A percentile compares a stretch with the other conserved stretches of the same genome.
phyloP scores from a whole-genome alignment of 75 land plant species.

The Pseudotsuga menziesii region DNA sequence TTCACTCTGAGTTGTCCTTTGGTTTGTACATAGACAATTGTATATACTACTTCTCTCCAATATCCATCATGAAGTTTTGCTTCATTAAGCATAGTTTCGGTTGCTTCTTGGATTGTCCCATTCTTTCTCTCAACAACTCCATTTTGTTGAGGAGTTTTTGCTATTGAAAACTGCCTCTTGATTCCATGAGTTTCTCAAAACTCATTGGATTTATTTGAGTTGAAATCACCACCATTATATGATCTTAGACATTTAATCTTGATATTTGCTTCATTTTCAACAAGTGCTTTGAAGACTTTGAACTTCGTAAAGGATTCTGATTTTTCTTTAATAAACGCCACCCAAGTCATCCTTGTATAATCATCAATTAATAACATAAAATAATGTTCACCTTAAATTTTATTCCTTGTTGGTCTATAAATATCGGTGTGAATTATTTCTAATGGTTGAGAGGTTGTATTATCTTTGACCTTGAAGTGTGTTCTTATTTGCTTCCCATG shows the following conservation, averaged over 20 bases:
- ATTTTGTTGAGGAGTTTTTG: not conserved
- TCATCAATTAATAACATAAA: conserved; percentile 14
- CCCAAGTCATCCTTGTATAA: conserved; percentile 3
- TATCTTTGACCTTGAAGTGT: not conserved
- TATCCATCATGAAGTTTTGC: too few relatives aligned
- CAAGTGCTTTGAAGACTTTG: not conserved
- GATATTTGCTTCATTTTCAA: not conserved
- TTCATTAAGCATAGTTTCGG: too few relatives aligned
- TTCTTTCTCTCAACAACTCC: conserved; percentile 8
- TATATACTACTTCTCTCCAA: not conserved
- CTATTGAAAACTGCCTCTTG: not conserved
- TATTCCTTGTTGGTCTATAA: not conserved
- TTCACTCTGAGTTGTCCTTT: too few relatives aligned
- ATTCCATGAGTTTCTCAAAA: conserved; percentile 2
- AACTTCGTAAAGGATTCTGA: conserved; percentile 8
- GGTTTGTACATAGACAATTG: not conserved
- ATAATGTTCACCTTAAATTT: not conserved
- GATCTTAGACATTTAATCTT: conserved; percentile 11
- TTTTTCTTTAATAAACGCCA: conserved; percentile 5
- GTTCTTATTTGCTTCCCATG: not conserved
- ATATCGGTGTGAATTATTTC: not conserved
- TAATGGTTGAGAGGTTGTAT: not conserved
- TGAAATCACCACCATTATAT: conserved; percentile 15
- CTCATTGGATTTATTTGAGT: conserved; percentile 5
- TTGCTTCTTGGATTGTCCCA: too few relatives aligned